Evolutionary conservation across 352 stramenopile species (phyloP), one percentile per base, ranked within the genome.

Genomic region (Phytophthora ohioensis): DNA sequence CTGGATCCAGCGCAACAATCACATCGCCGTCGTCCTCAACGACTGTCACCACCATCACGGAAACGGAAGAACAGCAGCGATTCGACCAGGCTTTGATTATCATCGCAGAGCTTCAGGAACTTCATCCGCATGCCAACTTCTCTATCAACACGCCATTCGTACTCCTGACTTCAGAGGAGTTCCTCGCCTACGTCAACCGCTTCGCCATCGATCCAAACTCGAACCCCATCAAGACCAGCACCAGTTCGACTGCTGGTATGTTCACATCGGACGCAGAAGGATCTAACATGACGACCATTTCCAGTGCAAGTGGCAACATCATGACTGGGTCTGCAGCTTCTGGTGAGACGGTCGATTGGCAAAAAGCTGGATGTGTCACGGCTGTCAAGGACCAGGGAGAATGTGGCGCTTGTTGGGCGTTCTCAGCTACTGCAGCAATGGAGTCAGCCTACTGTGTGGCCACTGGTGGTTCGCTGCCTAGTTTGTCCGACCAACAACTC

Each of bases 331-430:
- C 81, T 3, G 81, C 81, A 8, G 78, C 75, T 0, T 43, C 70
- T 9, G 79, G 77, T 8, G 73, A 92, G 66, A 67, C 51, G 17
- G 75, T 91, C 36, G 87, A 97, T 65, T 97, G 90, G 91, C 71
- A 89, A 62, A 39, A 81, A 9, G 64, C 75, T 46, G 81, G 78
- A 21, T 88, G 75, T 46, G 95, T 99, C 31, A 98, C 86, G 2
- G 55, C 60, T 30, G 73, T 90, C 17, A 85, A 83, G 59, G 78
- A 90, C 58, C 82, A 90, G 59, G 64, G 66, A 1, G 78, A 80
- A 54, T 90, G 82, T 45, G 80, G 80, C 27, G 78, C 82, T 51
- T 90, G 80, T 57, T 90, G 80, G 80, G 80, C 82, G 0, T 90
- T 90, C 67, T 88, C 82, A 30, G 78, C 82, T 8, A 87, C 80